phyloP scores from a whole-genome alignment of 2,329 filamentous ascomycete genomes.

The Phyllosticta paracitricarpa region DNA sequence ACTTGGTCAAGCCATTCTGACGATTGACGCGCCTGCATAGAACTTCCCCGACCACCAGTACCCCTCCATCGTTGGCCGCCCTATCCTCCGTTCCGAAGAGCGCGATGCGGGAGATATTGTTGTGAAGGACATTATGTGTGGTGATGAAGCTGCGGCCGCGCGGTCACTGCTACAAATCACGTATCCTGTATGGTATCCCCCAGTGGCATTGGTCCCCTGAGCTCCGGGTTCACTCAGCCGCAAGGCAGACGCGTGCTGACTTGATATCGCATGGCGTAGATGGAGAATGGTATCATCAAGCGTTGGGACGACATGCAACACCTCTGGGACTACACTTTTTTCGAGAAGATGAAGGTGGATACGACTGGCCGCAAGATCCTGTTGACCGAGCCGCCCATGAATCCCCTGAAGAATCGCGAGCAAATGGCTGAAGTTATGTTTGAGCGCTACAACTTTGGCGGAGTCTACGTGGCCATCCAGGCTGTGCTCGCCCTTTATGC shows the following conservation, averaged over 20 bases:
- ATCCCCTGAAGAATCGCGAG: conserved; percentile 91
- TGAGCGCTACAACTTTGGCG: conserved; percentile 89
- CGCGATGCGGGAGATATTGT: conserved; percentile 58
- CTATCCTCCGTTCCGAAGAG: conserved; percentile 95
- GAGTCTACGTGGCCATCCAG: conserved; percentile 96
- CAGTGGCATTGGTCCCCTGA: conserved; percentile 7
- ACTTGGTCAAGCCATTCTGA: background rate
- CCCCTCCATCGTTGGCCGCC: conserved; percentile 94
- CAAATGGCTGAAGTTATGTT: conserved; percentile 99
- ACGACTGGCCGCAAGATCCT: conserved; percentile 90
- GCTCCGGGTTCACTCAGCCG: background rate
- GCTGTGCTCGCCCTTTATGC: conserved; percentile 93
- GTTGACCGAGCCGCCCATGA: conserved; percentile 94
- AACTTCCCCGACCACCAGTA: conserved; percentile 99
- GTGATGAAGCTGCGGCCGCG: conserved; percentile 91
- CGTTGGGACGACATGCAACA: conserved; percentile 99
- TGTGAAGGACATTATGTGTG: conserved; percentile 99
- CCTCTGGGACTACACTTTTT: conserved; percentile 98
- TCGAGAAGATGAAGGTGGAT: conserved; percentile 92
- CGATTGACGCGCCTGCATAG: conserved; percentile 33
- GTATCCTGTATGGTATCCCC: conserved; percentile 58
- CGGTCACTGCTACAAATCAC: conserved; percentile 97
- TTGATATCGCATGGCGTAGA: conserved; percentile 39
- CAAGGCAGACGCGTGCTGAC: conserved; percentile 2
- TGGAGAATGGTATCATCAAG: conserved; percentile 99